Percentiles rank a stretch among this genome's conserved stretches.
phyloP scores from a whole-genome alignment of 495 filamentous ascomycete genomes.

The Xylaria scruposa region DNA sequence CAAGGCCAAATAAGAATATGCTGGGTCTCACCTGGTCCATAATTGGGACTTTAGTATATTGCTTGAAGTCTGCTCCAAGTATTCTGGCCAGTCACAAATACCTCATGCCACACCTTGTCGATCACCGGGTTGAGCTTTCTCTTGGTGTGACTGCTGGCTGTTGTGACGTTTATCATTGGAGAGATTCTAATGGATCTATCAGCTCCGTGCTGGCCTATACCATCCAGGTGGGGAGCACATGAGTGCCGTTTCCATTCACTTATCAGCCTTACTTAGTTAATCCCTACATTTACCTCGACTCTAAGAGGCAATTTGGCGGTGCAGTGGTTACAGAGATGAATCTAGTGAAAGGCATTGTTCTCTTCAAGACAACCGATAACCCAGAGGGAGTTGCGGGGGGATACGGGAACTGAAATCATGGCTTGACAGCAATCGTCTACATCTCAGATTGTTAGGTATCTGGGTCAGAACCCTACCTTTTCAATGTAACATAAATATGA shows the following conservation, averaged over 20 bases:
- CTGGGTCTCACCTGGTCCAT: background rate
- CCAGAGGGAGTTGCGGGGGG: background rate
- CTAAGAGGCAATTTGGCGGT: background rate
- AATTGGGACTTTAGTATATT: background rate
- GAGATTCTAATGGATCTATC: background rate
- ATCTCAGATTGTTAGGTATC: background rate
- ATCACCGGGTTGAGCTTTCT: background rate
- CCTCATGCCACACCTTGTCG: background rate
- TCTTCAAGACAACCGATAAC: background rate
- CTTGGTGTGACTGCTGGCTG: background rate
- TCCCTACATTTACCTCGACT: background rate
- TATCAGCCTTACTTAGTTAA: background rate
- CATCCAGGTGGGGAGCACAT: background rate
- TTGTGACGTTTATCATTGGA: background rate
- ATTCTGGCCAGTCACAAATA: constrained; percentile 6
- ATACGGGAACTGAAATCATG: background rate
- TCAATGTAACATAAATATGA: background rate
- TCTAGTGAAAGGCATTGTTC: background rate
- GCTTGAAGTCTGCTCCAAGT: background rate
- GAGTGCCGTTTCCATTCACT: background rate
- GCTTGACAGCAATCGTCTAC: no score
- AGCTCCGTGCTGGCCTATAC: background rate
- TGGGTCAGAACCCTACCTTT: background rate
- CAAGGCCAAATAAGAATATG: background rate
- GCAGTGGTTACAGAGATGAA: background rate